Evolutionary conservation across 371 early-diverging fungal species (phyloP), one percentile per base, ranked within the genome.

Genomic region (Mortierella sp.): DNA sequence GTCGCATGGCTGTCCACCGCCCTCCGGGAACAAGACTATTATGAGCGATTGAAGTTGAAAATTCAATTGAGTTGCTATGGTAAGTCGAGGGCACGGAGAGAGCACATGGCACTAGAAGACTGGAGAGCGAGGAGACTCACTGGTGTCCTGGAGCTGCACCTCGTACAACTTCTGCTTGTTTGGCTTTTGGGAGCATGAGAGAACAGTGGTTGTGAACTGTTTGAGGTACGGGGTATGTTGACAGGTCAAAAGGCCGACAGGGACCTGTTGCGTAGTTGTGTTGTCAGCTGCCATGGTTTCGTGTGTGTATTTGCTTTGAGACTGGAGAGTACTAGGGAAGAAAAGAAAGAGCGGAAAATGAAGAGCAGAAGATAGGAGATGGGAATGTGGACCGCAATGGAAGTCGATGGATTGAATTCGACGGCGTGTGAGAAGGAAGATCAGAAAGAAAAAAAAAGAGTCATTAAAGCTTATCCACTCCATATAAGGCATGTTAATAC

Each of bases 1-100:
- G 44, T 93, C 94, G 49, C 79, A 75, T 26, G 90, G 91, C 58
- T 93, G 93, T 19, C 91, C 92, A 17, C 91, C 91, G 8, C 90
- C 91, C 61, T 88, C 88, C n/a, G 91, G 90, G 65, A 90, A 91
- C 24, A 90, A 76, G 50, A 87, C 93, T 88, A 46, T 32, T 41
- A 4, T 19, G 27, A n/a, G 17, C 12, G 14, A 12, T 15, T 30
- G 14, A 24, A 27, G 15, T 30, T n/a, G n/a, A n/a, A n/a, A n/a
- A n/a, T n/a, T n/a, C n/a, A n/a, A n/a, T n/a, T n/a, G n/a, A n/a
- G n/a, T n/a, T n/a, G n/a, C n/a, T n/a, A n/a, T n/a, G n/a, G n/a
- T n/a, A n/a, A n/a, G n/a, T n/a, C n/a, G n/a, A n/a, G n/a, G n/a
- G n/a, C n/a, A n/a, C n/a, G n/a, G n/a, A n/a, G n/a, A n/a, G n/a